phyloP scores from a whole-genome alignment of 2,329 filamentous ascomycete genomes.

The Coniochaeta sp. region DNA sequence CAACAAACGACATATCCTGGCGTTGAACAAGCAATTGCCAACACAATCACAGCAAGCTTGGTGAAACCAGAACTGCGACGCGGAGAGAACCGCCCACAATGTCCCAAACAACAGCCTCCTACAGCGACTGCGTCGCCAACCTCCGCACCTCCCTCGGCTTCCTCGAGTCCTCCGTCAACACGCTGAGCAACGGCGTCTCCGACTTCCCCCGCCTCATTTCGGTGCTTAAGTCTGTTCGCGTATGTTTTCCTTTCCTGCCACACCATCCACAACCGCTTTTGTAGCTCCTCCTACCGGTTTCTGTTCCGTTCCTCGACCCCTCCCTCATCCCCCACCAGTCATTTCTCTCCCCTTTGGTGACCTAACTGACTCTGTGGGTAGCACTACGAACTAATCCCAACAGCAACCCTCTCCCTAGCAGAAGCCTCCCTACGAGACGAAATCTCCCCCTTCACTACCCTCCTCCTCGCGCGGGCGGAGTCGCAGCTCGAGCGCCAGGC shows the following conservation, averaged over 20 bases:
- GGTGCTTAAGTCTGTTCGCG: conserved; percentile 51
- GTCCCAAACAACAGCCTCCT: conserved; percentile 22
- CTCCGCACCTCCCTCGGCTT: conserved; percentile 53
- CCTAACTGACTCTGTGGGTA: conserved; percentile 24
- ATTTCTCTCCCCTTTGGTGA: not conserved
- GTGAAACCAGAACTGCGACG: too few species aligned
- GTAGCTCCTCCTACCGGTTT: not conserved
- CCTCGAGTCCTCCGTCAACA: conserved; percentile 53
- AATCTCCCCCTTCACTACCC: conserved; percentile 78
- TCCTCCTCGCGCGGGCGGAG: conserved; percentile 74
- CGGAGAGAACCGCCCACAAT: not conserved
- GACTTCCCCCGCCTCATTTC: conserved; percentile 50
- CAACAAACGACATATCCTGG: too few species aligned
- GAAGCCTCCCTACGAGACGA: conserved; percentile 81
- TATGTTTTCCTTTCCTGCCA: conserved; percentile 24
- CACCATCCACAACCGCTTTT: too few species aligned
- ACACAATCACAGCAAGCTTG: too few species aligned
- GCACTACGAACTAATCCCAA: conserved; percentile 91
- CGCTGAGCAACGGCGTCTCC: conserved; percentile 46
- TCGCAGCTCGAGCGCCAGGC: conserved; percentile 77
- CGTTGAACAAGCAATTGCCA: too few species aligned
- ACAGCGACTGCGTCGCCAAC: conserved; percentile 52
- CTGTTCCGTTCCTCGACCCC: not conserved
- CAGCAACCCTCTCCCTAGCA: conserved; percentile 72
- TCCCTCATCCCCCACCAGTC: not conserved